Percentiles rank a stretch among this genome's conserved stretches.
Conservation (phyloP, 2,329 filamentous ascomycete species). For the Calonectria pseudoturangicola region DNA sequence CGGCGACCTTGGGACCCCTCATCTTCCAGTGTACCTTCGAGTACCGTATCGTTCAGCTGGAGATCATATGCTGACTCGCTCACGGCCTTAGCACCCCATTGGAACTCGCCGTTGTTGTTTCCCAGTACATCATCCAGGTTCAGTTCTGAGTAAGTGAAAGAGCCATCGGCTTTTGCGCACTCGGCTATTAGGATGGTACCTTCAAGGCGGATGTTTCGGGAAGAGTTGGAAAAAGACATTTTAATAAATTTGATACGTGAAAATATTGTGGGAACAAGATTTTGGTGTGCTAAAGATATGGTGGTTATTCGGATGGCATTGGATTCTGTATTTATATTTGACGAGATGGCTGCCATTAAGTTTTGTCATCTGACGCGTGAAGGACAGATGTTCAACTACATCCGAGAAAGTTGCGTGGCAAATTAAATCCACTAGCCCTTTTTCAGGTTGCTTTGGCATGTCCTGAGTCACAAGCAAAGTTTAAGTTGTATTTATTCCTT, state of each 20-base stretch:
- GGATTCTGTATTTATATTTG: neutral
- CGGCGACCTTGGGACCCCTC: neutral
- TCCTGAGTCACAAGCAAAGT: neutral
- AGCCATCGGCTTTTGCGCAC: neutral
- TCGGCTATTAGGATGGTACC: neutral
- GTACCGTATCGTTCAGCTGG: conserved; percentile 18
- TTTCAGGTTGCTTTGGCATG: neutral
- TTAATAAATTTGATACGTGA: neutral
- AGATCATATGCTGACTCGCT: neutral
- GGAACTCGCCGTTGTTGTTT: conserved; percentile 3
- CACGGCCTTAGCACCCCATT: neutral
- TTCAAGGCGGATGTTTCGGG: neutral
- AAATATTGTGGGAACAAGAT: too few relatives aligned
- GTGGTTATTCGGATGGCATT: neutral
- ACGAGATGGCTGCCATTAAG: neutral
- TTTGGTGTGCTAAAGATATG: neutral
- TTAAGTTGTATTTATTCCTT: neutral
- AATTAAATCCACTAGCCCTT: neutral
- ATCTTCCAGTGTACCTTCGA: neutral
- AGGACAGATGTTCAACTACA: neutral
- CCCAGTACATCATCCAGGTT: conserved; percentile 3
- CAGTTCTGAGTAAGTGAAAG: neutral
- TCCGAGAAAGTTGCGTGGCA: neutral
- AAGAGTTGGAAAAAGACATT: neutral
- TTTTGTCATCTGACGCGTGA: neutral